Evolutionary conservation across 2,329 filamentous ascomycete genomes (phyloP).

Genomic region (Huntiella bhutanensis): DNA sequence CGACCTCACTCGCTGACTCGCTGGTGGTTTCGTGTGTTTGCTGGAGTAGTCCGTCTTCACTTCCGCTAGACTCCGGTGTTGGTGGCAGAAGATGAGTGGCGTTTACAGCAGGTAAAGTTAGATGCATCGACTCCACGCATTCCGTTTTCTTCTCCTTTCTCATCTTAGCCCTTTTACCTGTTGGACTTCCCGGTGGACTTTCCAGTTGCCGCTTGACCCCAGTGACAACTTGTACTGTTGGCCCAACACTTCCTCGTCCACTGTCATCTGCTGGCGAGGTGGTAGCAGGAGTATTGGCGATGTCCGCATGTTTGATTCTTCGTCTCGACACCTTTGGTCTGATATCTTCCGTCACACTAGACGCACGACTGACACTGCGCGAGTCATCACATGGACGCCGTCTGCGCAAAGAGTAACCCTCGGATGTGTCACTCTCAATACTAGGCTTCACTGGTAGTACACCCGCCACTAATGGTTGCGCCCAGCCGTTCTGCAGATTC

Average conservation of each 20-base stretch:
- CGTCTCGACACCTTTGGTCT: slow-evolving; percentile 26
- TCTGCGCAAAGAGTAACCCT: slow-evolving; percentile 37
- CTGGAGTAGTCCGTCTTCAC: not conserved
- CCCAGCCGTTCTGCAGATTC: slow-evolving; percentile 64
- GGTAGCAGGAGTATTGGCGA: not conserved
- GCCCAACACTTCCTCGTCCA: not conserved
- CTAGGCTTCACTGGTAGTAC: slow-evolving; percentile 24
- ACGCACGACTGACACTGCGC: slow-evolving; percentile 32
- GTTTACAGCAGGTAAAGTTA: not conserved
- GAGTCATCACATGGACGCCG: slow-evolving; percentile 20
- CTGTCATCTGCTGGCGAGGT: not conserved
- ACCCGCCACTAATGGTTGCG: slow-evolving; percentile 26
- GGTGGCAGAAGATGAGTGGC: not conserved
- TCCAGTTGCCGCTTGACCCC: slow-evolving; percentile 2
- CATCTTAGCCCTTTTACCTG: slow-evolving; percentile 6
- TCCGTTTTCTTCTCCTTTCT: slow-evolving; percentile 3
- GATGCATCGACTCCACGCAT: not conserved
- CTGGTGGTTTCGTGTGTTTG: not conserved
- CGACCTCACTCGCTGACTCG: not conserved
- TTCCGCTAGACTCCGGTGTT: not conserved
- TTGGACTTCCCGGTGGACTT: slow-evolving; percentile 6
- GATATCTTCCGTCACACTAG: slow-evolving; percentile 35
- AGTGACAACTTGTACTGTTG: slow-evolving; percentile 5
- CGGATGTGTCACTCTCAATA: slow-evolving; percentile 31
- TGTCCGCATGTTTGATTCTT: not conserved